These are phyloP conservation scores for Cenococcum geophilum DNA, from an alignment of 495 filamentous ascomycete species.

Conservation along the genomic window DNA sequence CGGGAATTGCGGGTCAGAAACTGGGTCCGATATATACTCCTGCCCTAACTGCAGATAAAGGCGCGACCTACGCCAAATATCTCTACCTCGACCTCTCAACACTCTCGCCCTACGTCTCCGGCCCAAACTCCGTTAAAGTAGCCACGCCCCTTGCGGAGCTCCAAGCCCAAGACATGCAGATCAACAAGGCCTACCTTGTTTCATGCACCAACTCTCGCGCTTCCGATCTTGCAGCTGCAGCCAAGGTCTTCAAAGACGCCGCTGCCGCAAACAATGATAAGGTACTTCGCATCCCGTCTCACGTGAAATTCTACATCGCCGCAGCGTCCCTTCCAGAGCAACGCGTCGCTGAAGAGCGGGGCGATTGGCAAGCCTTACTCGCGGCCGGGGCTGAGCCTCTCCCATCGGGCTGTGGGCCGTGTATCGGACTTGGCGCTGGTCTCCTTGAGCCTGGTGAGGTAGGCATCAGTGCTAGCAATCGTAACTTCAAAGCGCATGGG, in stretches of 20 bases:
- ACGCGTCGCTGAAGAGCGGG: constrained; percentile 65
- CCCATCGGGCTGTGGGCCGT: constrained; percentile 78
- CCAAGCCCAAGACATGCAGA: constrained; percentile 59
- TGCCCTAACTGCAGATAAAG: constrained; percentile 61
- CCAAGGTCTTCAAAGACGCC: constrained; percentile 78
- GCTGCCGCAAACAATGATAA: constrained; percentile 48
- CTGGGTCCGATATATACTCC: constrained; percentile 23
- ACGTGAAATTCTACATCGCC: constrained; percentile 86
- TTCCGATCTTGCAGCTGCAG: constrained; percentile 77
- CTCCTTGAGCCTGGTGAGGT: constrained; percentile 79
- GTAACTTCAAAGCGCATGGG: constrained; percentile 97
- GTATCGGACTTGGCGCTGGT: constrained; percentile 83
- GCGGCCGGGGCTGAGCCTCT: constrained; percentile 71
- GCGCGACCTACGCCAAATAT: constrained; percentile 75
- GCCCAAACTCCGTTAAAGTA: constrained; percentile 88
- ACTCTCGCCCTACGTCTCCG: constrained; percentile 78
- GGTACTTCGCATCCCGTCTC: constrained; percentile 66
- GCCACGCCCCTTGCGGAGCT: constrained; percentile 74
- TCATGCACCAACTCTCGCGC: constrained; percentile 86
- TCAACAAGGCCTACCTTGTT: constrained; percentile 85
- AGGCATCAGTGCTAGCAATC: constrained; percentile 82
- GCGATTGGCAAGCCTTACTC: constrained; percentile 82
- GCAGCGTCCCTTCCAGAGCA: constrained; percentile 83
- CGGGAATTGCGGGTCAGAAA: constrained; percentile 24
- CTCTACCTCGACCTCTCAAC: constrained; percentile 74